phyloP scores from a whole-genome alignment of 768 basidiomycete species.

The Russula foetens region DNA sequence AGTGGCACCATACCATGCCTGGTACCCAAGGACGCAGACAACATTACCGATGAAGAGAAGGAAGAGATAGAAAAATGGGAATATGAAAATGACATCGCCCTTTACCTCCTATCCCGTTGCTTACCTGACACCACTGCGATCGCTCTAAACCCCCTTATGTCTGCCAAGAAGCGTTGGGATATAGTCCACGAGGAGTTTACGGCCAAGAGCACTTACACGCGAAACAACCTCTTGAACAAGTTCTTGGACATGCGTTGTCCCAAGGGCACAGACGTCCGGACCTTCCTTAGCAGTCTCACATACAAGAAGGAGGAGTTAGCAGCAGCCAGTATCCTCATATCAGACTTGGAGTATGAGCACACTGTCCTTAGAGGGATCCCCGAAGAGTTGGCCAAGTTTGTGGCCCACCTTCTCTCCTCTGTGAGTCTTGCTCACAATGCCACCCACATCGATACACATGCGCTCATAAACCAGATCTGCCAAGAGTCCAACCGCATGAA shows the following conservation, averaged over 20 bases:
- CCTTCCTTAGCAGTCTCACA: too few relatives aligned
- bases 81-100: not conserved
- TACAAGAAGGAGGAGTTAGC: not conserved
- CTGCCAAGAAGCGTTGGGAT: not conserved
- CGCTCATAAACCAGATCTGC: not conserved
- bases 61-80: not conserved
- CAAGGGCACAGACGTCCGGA: not conserved
- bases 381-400: not conserved
- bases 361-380: not conserved
- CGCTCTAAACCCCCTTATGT: fast-evolving
- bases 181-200: not conserved
- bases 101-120: not conserved
- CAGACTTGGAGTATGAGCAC: not conserved
- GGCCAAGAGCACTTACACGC: not conserved
- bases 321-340: not conserved
- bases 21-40: fast-evolving
- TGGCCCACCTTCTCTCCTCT: not conserved
- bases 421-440: too few relatives aligned
- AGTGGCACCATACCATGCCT: not conserved
- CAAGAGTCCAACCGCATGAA: not conserved
- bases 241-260: not conserved
- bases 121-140: not conserved
- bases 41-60: not conserved
- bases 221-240: not conserved
- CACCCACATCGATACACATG: not conserved